Conservation (phyloP, 164 flowering plant species). For the Piper longum region DNA sequence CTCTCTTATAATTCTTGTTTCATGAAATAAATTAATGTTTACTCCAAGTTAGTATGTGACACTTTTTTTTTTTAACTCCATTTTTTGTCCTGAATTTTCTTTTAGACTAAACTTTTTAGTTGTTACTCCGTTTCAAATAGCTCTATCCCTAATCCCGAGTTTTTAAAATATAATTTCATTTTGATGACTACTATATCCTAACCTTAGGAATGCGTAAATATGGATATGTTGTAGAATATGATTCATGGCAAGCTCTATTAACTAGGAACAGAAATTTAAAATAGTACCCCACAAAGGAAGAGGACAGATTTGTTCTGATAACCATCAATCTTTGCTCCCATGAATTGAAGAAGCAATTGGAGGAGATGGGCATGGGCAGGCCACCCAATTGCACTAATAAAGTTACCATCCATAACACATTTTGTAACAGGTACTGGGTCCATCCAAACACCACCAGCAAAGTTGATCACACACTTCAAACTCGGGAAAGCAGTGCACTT, state of each 20-base stretch:
- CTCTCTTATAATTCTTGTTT: too few species aligned
- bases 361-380: slow-evolving; percentile 20
- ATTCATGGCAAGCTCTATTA: background rate
- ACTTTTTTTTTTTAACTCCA: too few species aligned
- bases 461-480: slow-evolving; percentile 16
- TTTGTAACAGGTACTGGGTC: slow-evolving; percentile 20
- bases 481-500: slow-evolving; percentile 22
- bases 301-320: slow-evolving; percentile 13
- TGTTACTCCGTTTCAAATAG: too few species aligned
- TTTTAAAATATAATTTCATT: too few species aligned
- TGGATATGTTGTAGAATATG: too few species aligned
- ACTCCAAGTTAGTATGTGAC: too few species aligned
- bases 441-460: slow-evolving; percentile 21
- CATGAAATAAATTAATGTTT: too few species aligned
- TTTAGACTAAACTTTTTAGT: too few species aligned
- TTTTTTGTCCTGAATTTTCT: too few species aligned
- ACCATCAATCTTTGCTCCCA: slow-evolving; percentile 15
- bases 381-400: slow-evolving; percentile 26
- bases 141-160: too few species aligned
- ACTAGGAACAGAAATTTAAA: background rate
- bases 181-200: too few species aligned
- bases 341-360: slow-evolving; percentile 9
- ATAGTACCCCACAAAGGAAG: slow-evolving; percentile 18
- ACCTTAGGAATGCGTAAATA: too few species aligned
- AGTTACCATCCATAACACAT: slow-evolving; percentile 10